Percentiles rank a stretch among this genome's conserved stretches.
Evolutionary conservation across 495 filamentous ascomycete species (phyloP).

Genomic region (Glutinoglossum americanum): DNA sequence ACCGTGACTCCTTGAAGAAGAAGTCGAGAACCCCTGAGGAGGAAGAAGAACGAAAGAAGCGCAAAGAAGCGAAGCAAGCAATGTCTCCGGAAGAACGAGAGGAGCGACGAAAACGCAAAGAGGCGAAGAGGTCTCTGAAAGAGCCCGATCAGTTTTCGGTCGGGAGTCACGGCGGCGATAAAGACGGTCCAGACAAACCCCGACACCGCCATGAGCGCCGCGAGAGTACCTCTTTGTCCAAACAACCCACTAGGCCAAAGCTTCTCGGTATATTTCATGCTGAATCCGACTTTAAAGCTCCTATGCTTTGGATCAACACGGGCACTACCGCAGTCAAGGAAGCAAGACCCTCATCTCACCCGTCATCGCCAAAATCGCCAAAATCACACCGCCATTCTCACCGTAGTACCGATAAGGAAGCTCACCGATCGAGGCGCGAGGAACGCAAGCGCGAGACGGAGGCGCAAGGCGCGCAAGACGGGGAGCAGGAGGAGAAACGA

Average conservation of each 20-base stretch:
- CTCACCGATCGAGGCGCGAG: not conserved
- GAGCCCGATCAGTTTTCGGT: not conserved
- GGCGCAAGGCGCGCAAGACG: not conserved
- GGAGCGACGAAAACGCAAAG: not conserved
- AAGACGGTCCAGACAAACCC: not conserved
- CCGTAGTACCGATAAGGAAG: not conserved
- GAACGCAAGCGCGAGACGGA: not conserved
- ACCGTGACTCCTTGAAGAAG: not conserved
- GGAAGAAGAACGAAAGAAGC: not conserved
- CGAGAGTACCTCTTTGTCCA: not conserved
- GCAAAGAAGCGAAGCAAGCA: not conserved
- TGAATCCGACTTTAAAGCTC: not conserved
- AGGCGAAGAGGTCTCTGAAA: not conserved
- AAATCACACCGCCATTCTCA: not conserved
- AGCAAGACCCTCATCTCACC: not conserved
- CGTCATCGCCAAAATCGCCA: not conserved
- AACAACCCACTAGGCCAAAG: not conserved
- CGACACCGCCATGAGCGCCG: not conserved
- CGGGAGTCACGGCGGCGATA: not conserved
- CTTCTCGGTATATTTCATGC: not conserved
- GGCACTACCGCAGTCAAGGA: not conserved
- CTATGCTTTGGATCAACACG: not conserved
- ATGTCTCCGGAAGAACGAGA: not conserved
- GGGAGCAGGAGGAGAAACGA: not conserved
- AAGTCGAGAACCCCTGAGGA: not conserved